phyloP scores from a whole-genome alignment of 345 rosid species.

The Physaria fendleri region DNA sequence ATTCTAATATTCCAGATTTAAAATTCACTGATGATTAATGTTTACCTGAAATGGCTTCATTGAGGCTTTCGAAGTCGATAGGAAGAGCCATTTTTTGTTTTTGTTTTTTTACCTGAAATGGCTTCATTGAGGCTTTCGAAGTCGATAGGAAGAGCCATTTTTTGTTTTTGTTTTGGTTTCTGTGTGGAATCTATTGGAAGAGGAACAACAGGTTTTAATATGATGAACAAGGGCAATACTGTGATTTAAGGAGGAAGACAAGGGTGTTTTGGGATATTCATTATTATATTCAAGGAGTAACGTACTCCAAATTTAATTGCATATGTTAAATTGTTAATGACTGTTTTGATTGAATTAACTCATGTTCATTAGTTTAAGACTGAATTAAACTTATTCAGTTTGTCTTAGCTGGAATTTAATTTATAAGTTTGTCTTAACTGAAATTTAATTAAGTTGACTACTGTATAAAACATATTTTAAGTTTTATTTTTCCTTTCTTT shows the following conservation, averaged over 20 bases:
- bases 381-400: too few species aligned
- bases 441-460: slow-evolving; percentile 17
- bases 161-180: not conserved
- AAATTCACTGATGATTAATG: not conserved
- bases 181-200: slow-evolving; percentile 11
- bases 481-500: too few species aligned
- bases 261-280: slow-evolving; percentile 18
- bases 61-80: slow-evolving; percentile 41
- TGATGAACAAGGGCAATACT: slow-evolving; percentile 32
- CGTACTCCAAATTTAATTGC: slow-evolving; percentile 2
- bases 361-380: not conserved
- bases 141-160: slow-evolving; percentile 45
- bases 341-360: not conserved
- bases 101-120: slow-evolving; percentile 84
- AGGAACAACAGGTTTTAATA: slow-evolving; percentile 13
- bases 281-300: not conserved
- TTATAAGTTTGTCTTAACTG: not conserved
- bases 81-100: slow-evolving; percentile 45
- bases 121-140: slow-evolving; percentile 50
- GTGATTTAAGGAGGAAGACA: slow-evolving; percentile 22
- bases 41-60: slow-evolving; percentile 77
- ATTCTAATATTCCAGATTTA: not conserved
- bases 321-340: not conserved
- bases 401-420: too few species aligned
- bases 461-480: too few species aligned